A percentile compares a stretch with the other conserved stretches of the same genome.
Evolutionary conservation across 2,329 filamentous ascomycete species (phyloP).

Genomic region (Tolypocladium pustulatum): DNA sequence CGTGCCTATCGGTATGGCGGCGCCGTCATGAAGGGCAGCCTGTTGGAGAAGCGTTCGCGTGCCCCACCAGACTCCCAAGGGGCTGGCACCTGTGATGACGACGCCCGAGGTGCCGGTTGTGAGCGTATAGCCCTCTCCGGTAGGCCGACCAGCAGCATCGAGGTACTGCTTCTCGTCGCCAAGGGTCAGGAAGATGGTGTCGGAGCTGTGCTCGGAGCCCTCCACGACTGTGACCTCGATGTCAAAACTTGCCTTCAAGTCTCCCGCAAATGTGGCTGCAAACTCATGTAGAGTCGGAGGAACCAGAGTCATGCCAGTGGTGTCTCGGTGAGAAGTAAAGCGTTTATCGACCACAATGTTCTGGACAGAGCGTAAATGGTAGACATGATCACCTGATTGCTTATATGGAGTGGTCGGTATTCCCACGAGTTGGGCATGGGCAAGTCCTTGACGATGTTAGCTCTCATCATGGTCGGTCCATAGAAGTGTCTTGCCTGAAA

Average conservation of each 20-base stretch:
- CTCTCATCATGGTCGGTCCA: not conserved
- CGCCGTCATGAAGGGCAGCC: constrained; percentile 27
- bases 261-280: constrained; percentile 30
- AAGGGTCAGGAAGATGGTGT: constrained; percentile 35
- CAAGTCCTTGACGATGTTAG: not conserved
- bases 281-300: constrained; percentile 39
- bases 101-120: constrained; percentile 28
- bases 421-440: constrained; percentile 6
- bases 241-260: constrained; percentile 18
- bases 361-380: constrained; percentile 15
- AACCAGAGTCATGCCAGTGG: constrained; percentile 36
- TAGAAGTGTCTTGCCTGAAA: not conserved
- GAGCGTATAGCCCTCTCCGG: constrained; percentile 38
- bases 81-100: constrained; percentile 38
- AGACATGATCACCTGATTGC: constrained; percentile 10
- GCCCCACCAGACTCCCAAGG: constrained; percentile 48
- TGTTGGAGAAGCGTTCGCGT: constrained; percentile 45
- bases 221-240: constrained; percentile 17
- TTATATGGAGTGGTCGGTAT: constrained; percentile 23
- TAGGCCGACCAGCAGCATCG: constrained; percentile 33
- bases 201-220: constrained; percentile 3
- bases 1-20: constrained; percentile 28
- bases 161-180: constrained; percentile 26
- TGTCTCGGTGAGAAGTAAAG: constrained; percentile 29
- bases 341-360: constrained; percentile 32